Evolutionary conservation across 2,329 filamentous ascomycete genomes (phyloP).

Genomic region (Hirsutella rhossiliensis): DNA sequence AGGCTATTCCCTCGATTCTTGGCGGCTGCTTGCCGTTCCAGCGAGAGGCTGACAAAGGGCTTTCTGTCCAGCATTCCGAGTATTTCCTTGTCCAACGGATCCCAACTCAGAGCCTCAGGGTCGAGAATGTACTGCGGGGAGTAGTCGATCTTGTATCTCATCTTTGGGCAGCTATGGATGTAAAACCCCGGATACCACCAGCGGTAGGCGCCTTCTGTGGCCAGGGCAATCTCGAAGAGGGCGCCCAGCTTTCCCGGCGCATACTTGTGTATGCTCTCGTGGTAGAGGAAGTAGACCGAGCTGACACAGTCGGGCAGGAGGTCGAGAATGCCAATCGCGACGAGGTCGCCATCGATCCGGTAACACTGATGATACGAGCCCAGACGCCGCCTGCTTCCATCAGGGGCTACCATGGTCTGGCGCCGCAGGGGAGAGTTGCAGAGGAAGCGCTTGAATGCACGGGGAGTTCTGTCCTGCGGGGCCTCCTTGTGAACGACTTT

Average conservation of each 20-base stretch:
- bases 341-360: slow-evolving; percentile 60
- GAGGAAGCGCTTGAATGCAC: slow-evolving; percentile 59
- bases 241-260: slow-evolving; percentile 67
- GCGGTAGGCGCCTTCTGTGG: slow-evolving; percentile 54
- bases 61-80: slow-evolving; percentile 38
- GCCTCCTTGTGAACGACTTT: slow-evolving; percentile 58
- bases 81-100: slow-evolving; percentile 40
- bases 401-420: slow-evolving; percentile 25
- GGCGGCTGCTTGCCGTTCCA: slow-evolving; percentile 13
- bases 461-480: slow-evolving; percentile 42
- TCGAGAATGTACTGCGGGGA: slow-evolving; percentile 63
- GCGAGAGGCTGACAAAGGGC: slow-evolving; percentile 40
- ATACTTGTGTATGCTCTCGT: slow-evolving; percentile 58
- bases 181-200: slow-evolving; percentile 79
- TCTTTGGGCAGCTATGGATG: slow-evolving; percentile 70
- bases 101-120: slow-evolving; percentile 52
- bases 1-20: background rate
- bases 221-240: slow-evolving; percentile 58
- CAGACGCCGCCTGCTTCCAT: slow-evolving; percentile 42
- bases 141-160: slow-evolving; percentile 78
- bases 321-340: slow-evolving; percentile 68
- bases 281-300: slow-evolving; percentile 74
- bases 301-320: slow-evolving; percentile 66
- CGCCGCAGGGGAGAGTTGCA: slow-evolving; percentile 56
- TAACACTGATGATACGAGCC: slow-evolving; percentile 79